Evolutionary conservation across 208 protist genomes (phyloP).

Genomic region (Acanthamoeba lenticulata): DNA sequence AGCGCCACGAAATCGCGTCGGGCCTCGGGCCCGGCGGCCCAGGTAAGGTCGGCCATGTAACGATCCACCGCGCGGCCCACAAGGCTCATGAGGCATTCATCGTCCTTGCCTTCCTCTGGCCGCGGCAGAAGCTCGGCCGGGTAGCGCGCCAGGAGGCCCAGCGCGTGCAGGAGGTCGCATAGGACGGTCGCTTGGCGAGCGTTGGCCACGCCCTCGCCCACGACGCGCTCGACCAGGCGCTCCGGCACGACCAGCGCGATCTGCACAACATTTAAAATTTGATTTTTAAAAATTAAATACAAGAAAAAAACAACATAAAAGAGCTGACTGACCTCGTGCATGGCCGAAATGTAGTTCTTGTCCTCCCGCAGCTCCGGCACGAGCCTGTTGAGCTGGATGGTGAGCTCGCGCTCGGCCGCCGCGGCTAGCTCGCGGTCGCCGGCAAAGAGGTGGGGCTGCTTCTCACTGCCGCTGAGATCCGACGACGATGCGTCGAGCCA

Average conservation of each 20-base stretch:
- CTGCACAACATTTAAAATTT: neutral
- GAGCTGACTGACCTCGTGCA: neutral
- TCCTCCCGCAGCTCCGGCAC: conserved; percentile 25
- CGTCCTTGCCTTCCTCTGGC: too few relatives aligned
- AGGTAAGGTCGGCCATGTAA: neutral
- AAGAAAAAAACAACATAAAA: neutral
- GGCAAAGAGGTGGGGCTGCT: too few relatives aligned
- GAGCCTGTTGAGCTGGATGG: neutral
- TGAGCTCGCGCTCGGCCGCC: neutral
- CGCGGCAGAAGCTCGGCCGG: too few relatives aligned
- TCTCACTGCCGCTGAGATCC: too few relatives aligned
- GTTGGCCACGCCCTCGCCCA: neutral
- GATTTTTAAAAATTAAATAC: neutral
- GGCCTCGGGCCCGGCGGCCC: neutral
- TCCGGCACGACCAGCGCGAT: neutral
- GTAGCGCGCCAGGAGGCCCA: neutral
- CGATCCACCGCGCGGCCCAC: neutral
- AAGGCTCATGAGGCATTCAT: too few relatives aligned
- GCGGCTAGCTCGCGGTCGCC: neutral
- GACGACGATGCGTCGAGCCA: too few relatives aligned
- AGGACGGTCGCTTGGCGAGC: neutral
- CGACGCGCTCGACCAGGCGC: neutral
- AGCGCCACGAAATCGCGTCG: neutral
- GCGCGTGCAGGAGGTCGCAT: neutral
- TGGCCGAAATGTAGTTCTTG: neutral